Evolutionary conservation across 164 flowering plant genomes (phyloP).

Genomic region (Warburgia ugandensis): DNA sequence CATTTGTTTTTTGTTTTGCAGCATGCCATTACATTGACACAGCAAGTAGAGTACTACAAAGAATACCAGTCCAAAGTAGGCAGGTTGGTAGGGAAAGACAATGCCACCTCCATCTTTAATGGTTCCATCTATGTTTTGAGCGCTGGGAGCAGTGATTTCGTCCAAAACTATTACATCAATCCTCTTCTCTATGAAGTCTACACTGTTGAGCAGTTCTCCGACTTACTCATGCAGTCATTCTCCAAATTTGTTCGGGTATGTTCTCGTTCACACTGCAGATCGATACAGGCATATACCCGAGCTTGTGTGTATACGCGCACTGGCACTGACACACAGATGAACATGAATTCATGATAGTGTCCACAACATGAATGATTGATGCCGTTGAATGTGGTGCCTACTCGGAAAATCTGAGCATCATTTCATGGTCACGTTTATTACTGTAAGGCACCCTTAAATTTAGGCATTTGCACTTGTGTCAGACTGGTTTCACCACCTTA

Average conservation of each 20-base stretch:
- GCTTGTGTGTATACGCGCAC: neutral
- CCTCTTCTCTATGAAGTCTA: conserved; percentile 44
- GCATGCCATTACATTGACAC: conserved; percentile 55
- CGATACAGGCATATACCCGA: neutral
- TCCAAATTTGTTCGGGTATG: conserved; percentile 57
- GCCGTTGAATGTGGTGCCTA: neutral
- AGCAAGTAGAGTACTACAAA: conserved; percentile 66
- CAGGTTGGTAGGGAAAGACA: conserved; percentile 40
- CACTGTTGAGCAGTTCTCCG: conserved; percentile 56
- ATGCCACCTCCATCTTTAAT: conserved; percentile 46
- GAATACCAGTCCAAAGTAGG: conserved; percentile 54
- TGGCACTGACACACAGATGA: neutral
- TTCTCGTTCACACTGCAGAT: neutral
- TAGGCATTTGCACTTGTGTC: no score
- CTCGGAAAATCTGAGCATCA: neutral
- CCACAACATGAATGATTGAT: neutral
- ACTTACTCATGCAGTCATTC: conserved; percentile 54
- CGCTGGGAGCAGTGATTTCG: conserved; percentile 83
- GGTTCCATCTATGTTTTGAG: conserved; percentile 65
- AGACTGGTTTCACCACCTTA: no score
- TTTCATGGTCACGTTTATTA: neutral
- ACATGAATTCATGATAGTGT: neutral
- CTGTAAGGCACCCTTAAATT: no score
- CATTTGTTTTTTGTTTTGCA: conserved; percentile 12
- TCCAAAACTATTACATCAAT: conserved; percentile 41